Base-by-base conservation (phyloP, 177 flowering plant genomes). In the Vitis hybrid region DNA sequence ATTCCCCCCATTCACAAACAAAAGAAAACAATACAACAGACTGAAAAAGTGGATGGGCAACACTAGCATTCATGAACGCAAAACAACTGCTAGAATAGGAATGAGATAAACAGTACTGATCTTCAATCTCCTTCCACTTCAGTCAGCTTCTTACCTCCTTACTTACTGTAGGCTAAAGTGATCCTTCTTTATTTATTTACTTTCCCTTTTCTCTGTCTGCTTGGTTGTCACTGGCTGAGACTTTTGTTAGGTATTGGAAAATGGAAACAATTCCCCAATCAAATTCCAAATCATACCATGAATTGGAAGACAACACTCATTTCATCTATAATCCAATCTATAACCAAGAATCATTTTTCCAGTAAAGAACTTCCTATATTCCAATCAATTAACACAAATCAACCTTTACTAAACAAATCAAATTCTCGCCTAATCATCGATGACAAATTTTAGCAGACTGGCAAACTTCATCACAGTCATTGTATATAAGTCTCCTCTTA, bases 401-500 rank as follows among this genome's bases (percentile, higher is more conserved):
- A 66, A 60, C 48, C 13, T 50, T 56, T 50, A 31, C 26, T 57
- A 16, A 56, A 72, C 10, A 52, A 50, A 6, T 11, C 15, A 45
- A 20, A 34, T 31, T 15, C 11, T 59, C 52, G 18, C 2, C 14
- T 6, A 5, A 18, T 65, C 50, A 76, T 66, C 52, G 52, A 26
- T 68, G 64, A 20, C 15, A 20, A 16, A 13, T 76, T 66, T 79
- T 79, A 67, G 64, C 71, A 12, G 19, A 54, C 10, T 53, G 73
- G 59, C 72, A 58, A 74, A 67, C 50, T 29, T 74, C 60, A 59
- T 81, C 81, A 50, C 50, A 59, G 54, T 72, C 77, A 60, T 56
- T 63, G 68, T 59, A 82, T 16, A 73, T 51, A 15, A 84, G 81
- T 63, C 78, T 81, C 76, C 91, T 83, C 80, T 84, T 89, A 51